These are phyloP conservation scores for Aspergillus ustus DNA, from an alignment of 2,329 filamentous ascomycete genomes.

Conservation along the genomic window DNA sequence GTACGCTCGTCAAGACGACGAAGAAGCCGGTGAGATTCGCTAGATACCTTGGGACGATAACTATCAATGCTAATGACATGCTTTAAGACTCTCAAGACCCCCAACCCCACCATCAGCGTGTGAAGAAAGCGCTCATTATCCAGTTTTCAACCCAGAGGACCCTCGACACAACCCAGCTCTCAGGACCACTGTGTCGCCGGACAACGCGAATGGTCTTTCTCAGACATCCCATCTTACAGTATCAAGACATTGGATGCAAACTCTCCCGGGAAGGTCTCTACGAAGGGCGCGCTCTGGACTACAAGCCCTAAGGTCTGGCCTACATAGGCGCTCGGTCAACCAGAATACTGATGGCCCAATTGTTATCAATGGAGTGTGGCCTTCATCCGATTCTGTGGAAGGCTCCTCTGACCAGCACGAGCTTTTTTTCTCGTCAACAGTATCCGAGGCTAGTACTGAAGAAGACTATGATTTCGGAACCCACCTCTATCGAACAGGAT, in stretches of 20 bases:
- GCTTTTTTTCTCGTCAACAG: conserved; percentile 22
- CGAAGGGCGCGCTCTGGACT: conserved; percentile 39
- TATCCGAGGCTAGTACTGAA: conserved; percentile 37
- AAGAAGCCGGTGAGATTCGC: conserved; percentile 32
- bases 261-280: conserved; percentile 34
- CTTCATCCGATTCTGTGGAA: conserved; percentile 26
- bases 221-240: conserved; percentile 21
- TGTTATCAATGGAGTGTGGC: conserved; percentile 18
- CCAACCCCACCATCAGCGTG: conserved; percentile 29
- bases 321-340: conserved; percentile 27
- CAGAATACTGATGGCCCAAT: not conserved
- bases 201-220: conserved; percentile 19
- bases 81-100: conserved; percentile 17
- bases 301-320: conserved; percentile 33
- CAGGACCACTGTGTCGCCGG: conserved; percentile 16
- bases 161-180: conserved; percentile 40
- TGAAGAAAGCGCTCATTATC: conserved; percentile 41
- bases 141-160: conserved; percentile 41
- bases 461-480: conserved; percentile 34
- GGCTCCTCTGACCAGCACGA: conserved; percentile 22
- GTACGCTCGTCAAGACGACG: conserved; percentile 25
- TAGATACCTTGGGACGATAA: not conserved
- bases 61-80: not conserved
- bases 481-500: conserved; percentile 31
- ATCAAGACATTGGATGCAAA: conserved; percentile 32